These are phyloP conservation scores for Setaria viridis DNA, from an alignment of 202 grass and related monocot species.

Conservation along the genomic window DNA sequence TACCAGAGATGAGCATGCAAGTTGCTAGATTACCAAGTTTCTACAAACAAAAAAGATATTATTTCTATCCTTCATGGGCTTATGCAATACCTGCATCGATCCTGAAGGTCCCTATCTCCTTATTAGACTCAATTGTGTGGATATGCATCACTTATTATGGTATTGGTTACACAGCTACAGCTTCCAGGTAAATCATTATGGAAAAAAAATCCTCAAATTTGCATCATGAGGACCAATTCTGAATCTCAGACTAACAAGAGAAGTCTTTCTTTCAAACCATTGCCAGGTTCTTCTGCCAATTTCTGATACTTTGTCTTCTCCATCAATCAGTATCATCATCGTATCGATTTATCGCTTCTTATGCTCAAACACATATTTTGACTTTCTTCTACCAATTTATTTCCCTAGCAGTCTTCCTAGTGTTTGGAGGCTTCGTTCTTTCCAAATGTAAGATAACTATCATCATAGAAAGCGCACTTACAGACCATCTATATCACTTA, in stretches of 20 bases:
- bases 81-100: conserved; percentile 64
- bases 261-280: not conserved
- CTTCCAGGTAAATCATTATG: conserved; percentile 40
- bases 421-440: conserved; percentile 58
- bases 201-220: not conserved
- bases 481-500: not conserved
- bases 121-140: conserved; percentile 58
- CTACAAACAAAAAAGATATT: conserved; percentile 58
- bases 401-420: not conserved
- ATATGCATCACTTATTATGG: conserved; percentile 65
- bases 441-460: conserved; percentile 46
- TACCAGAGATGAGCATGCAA: conserved; percentile 56
- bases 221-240: not conserved
- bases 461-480: not conserved
- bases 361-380: conserved; percentile 33
- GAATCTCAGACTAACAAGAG: not conserved
- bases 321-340: conserved; percentile 41
- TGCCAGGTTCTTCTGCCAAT: conserved; percentile 55
- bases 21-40: conserved; percentile 59
- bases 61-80: conserved; percentile 76
- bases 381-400: conserved; percentile 30
- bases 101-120: conserved; percentile 63
- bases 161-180: conserved; percentile 63
- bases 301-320: conserved; percentile 54
- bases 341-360: conserved; percentile 57